Evolutionary conservation across 2,329 filamentous ascomycete genomes (phyloP), one percentile per base, ranked within the genome.

Genomic region (Amauroascus niger): DNA sequence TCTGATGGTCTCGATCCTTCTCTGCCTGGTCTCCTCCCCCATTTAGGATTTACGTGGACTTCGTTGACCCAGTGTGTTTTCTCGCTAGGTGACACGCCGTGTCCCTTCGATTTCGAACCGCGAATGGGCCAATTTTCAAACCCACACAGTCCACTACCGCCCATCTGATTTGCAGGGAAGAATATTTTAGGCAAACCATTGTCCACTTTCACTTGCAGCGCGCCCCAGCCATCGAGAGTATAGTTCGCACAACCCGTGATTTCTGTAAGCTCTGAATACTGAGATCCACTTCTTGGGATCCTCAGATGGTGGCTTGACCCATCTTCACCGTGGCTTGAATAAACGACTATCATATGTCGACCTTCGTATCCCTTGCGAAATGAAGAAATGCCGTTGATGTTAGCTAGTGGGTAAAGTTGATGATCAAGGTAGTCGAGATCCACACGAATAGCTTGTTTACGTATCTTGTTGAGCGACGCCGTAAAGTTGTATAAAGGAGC

Each of bases 401-500:
- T 66, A 59, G 73, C 76, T 55, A 77, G 67, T 6, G 71, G 64
- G 20, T 66, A 64, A 52, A 69, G 70, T 59, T 71, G 66, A 55
- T 70, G 72, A 0, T 64, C 69, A 7, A 73, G 58, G 57, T 76
- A 78, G 13, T 60, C 61, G 4, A 57, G 53, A 44, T 73, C 70
- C 3, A 62, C 59, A 3, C 54, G 55, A 16, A 76, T 64, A 1
- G 71, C 74, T 13, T 68, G 67, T 48, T 65, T 71, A 32, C 79
- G 77, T 43, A 80, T 69, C 47, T 70, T 67, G 62, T 82, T 82
- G 22, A 79, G 63, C 4, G 63, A 59, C 0, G 69, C 60, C 49
- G 79, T 75, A 57, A 69, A 69, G n/a, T 63, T 59, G 65, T 81
- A 82, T 11, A 81, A 66, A 24, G 75, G 71, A 6, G 71, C 59